phyloP scores from a whole-genome alignment of 129 eudicot species.

The Flaveria trinervia region DNA sequence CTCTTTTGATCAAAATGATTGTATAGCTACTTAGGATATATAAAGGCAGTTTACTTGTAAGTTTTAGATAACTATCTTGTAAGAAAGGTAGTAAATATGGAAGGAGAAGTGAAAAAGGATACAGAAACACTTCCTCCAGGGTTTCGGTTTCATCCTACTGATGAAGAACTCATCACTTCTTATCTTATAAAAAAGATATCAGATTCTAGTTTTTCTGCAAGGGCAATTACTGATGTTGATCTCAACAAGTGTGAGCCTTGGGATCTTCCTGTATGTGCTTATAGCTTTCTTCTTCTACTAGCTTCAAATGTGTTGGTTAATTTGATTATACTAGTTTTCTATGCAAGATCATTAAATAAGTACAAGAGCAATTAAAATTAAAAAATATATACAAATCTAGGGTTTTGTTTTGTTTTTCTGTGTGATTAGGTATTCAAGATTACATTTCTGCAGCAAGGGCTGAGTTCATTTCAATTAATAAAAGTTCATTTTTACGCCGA shows the following conservation, averaged over 20 bases:
- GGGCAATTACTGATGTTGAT: constrained; percentile 57
- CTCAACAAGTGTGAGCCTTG: constrained; percentile 53
- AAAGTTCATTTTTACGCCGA: background rate
- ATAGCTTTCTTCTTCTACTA: background rate
- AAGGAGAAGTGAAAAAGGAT: constrained; percentile 46
- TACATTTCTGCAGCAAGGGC: background rate
- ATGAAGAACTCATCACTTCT: constrained; percentile 49
- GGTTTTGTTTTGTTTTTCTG: constrained; percentile 35
- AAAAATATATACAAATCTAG: constrained; percentile 3
- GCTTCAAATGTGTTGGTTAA: background rate
- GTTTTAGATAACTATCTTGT: constrained; percentile 25
- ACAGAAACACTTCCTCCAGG: constrained; percentile 51
- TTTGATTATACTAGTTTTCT: background rate
- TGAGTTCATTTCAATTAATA: background rate
- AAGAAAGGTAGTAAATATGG: constrained; percentile 29
- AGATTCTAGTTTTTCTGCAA: constrained; percentile 44
- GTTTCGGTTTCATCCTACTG: constrained; percentile 55
- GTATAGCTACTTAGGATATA: background rate
- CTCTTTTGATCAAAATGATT: constrained; percentile 33
- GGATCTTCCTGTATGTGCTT: constrained; percentile 54
- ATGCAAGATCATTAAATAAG: background rate
- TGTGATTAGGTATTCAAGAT: background rate
- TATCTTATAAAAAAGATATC: constrained; percentile 52
- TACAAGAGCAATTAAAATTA: background rate
- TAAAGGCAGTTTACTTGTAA: constrained; percentile 12